These are phyloP conservation scores for Sporothrix euskadiensis DNA, from an alignment of 2,329 filamentous ascomycete species.

Conservation along the genomic window DNA sequence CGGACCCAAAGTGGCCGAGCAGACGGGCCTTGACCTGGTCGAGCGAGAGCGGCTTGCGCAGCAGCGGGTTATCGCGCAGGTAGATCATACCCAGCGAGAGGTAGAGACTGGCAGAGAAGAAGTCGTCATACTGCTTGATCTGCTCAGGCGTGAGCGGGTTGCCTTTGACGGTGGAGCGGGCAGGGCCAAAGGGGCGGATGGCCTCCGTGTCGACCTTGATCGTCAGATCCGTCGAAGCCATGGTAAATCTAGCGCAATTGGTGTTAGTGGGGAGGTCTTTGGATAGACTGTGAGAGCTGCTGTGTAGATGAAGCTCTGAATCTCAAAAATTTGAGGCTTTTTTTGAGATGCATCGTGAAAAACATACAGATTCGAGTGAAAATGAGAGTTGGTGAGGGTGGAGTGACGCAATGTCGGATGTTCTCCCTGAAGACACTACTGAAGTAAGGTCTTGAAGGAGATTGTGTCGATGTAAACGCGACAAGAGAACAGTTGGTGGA, in stretches of 20 bases:
- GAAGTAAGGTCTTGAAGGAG: neutral
- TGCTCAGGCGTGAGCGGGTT: constrained; percentile 66
- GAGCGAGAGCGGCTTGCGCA: constrained; percentile 66
- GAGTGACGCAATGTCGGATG: constrained; percentile 3
- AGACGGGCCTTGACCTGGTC: constrained; percentile 74
- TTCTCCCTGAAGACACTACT: neutral
- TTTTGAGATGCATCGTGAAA: neutral
- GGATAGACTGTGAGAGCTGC: too few relatives aligned
- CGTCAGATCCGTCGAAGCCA: constrained; percentile 2
- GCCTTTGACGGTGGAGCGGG: constrained; percentile 64
- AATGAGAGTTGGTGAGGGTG: neutral
- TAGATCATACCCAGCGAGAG: constrained; percentile 80
- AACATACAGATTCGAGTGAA: constrained; percentile 4
- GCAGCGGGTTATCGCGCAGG: constrained; percentile 70
- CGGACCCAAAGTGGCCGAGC: constrained; percentile 76
- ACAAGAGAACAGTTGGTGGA: neutral
- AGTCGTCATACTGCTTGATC: constrained; percentile 67
- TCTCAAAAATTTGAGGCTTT: neutral
- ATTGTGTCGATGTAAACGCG: neutral
- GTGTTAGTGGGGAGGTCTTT: neutral
- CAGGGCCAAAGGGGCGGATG: constrained; percentile 64
- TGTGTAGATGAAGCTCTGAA: neutral
- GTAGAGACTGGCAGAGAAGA: constrained; percentile 73
- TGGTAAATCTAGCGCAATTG: neutral
- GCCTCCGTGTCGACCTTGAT: constrained; percentile 49